Evolutionary conservation across 306 rosid genomes (phyloP).

Genomic region (Citrullus amarus): DNA sequence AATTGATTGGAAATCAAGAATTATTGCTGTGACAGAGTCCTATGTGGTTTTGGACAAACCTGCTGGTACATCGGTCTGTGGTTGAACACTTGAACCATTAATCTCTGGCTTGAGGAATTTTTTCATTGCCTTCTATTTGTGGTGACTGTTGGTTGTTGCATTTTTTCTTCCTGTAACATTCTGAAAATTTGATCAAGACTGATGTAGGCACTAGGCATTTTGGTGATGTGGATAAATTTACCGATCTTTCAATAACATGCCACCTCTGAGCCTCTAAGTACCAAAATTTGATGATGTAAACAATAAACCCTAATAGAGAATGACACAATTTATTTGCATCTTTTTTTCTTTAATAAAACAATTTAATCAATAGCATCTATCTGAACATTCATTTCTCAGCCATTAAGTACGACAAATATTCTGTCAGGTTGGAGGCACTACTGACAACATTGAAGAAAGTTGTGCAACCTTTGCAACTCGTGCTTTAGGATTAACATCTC

Average conservation of each 20-base stretch:
- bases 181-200: background rate
- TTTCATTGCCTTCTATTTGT: background rate
- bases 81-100: constrained; percentile 12
- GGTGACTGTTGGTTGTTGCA: background rate
- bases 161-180: background rate
- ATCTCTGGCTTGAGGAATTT: constrained; percentile 5
- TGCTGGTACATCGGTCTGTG: constrained; percentile 84
- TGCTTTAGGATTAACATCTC: constrained; percentile 63
- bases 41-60: constrained; percentile 90
- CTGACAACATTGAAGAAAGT: constrained; percentile 78
- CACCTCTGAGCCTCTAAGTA: background rate
- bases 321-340: background rate
- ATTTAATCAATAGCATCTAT: background rate
- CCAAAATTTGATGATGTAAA: background rate
- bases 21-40: constrained; percentile 58
- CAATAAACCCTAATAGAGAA: background rate
- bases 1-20: constrained; percentile 85
- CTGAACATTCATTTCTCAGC: background rate
- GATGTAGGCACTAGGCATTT: background rate
- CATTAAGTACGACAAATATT: background rate
- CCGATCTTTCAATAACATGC: background rate
- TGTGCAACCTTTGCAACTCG: constrained; percentile 86
- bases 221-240: background rate
- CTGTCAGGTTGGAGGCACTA: constrained; percentile 82
- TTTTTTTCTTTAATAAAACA: too few relatives aligned